Base-by-base conservation (phyloP, 139 green algal species). In the Micromonas commoda region DNA sequence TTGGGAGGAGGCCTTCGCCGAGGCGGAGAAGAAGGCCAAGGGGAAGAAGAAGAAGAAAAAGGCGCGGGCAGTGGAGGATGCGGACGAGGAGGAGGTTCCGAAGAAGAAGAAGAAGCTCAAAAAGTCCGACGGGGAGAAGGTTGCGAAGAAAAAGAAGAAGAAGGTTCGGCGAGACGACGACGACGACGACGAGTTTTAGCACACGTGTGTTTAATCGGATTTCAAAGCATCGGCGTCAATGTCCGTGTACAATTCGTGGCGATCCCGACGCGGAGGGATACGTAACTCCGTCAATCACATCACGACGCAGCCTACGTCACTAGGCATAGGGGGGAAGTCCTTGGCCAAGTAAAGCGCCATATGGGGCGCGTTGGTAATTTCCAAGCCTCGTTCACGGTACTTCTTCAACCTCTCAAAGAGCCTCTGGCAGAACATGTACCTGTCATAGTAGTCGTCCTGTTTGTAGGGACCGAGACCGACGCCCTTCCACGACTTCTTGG, bases 61-160 rank as follows among this genome's bases (percentile, higher is more conserved):
- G 3, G 29, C 37, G 2, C 32, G 29, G 68, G 3, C 38, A 38
- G 68, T 38, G 19, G 37, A n/a, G 5, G 68, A 75, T 31, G 38
- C 19, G 34, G n/a, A 4, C 23, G 64, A n/a, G n/a, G 63, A 70
- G 3, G 63, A 70, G 1, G 6, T 70, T 16, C 21, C 63, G 63
- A 32, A 61, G 68, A 75, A 75, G 38, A 29, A 34, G 35, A 75
- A 75, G 68, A 75, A n/a, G n/a, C n/a, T n/a, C n/a, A n/a, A n/a
- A n/a, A n/a, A n/a, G n/a, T n/a, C n/a, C n/a, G n/a, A n/a, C n/a
- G n/a, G n/a, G n/a, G n/a, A n/a, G n/a, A n/a, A n/a, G n/a, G n/a
- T n/a, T n/a, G n/a, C n/a, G n/a, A n/a, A 75, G 68, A 75, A 75
- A 33, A 35, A 35, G 21, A 39, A 60, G 68, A 61, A 63, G 26